phyloP scores from a whole-genome alignment of 2,329 filamentous ascomycete genomes.

The Aspergillus tamarii region DNA sequence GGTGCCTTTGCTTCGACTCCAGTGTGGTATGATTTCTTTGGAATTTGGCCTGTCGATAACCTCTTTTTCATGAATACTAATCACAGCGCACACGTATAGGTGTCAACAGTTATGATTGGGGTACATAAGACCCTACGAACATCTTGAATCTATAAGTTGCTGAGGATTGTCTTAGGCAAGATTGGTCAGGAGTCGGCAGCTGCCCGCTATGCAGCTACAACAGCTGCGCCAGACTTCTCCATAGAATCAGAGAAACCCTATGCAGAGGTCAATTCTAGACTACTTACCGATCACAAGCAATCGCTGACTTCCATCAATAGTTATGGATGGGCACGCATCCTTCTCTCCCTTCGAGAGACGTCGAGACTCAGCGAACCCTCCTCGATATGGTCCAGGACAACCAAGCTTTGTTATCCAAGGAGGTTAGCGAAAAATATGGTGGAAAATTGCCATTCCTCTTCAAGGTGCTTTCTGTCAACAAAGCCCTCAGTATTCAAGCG shows the following conservation, averaged over 20 bases:
- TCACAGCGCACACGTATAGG: constrained; percentile 52
- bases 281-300: not conserved
- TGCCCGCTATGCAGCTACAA: constrained; percentile 85
- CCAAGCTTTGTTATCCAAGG: constrained; percentile 73
- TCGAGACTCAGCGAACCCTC: constrained; percentile 79
- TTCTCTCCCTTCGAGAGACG: constrained; percentile 89
- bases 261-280: constrained; percentile 68
- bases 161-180: constrained; percentile 65
- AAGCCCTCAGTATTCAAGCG: constrained; percentile 95
- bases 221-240: constrained; percentile 71
- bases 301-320: constrained; percentile 49
- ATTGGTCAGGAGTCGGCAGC: constrained; percentile 84
- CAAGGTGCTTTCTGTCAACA: constrained; percentile 95
- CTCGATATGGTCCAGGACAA: constrained; percentile 89
- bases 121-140: constrained; percentile 44
- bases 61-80: not conserved
- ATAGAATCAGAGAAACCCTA: constrained; percentile 90
- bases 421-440: constrained; percentile 74
- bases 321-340: constrained; percentile 99
- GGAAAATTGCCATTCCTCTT: constrained; percentile 91
- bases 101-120: constrained; percentile 99
- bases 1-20: constrained; percentile 79
- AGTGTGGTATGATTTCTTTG: constrained; percentile 53
- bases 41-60: not conserved
- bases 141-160: constrained; percentile 14